Evolutionary conservation across 2,329 filamentous ascomycete genomes (phyloP), one percentile per base, ranked within the genome.

Genomic region (Trichoderma arundinaceum): DNA sequence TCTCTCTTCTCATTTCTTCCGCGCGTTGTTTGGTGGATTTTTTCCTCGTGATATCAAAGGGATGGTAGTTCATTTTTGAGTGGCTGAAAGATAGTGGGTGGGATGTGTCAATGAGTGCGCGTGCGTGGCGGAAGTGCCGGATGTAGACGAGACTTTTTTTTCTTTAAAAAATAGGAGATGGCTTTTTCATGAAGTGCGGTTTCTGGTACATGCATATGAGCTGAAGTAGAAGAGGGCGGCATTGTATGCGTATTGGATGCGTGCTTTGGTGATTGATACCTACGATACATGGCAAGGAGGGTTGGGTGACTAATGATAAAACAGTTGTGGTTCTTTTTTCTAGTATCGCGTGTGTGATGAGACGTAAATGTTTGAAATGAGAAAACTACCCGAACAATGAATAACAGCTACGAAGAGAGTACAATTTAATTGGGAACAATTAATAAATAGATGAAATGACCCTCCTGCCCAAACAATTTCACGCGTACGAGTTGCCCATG

Each of bases 401-500:
- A 48, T 39, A 41, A 19, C 43, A 44, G 32, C 41, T 43, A 15
- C 54, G 22, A 28, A 56, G 13, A 38, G 35, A 10, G 35, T 28
- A 54, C 33, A 39, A 10, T 4, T 19, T 12, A 64, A 38, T 39
- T 48, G 12, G 7, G 17, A 15, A 35, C 39, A 60, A 13, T 13
- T 33, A 52, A 41, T 22, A 57, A 33, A 33, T 33, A 38, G 35
- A 38, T 17, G 8, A 10, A 38, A 52, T 35, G 22, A 52, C 46
- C 17, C n/a, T 19, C 33, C 49, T 33, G 19, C 28, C 44, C 9
- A 44, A 46, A 66, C 60, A 54, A 1, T 43, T 65, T 79, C 69
- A 83, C 66, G 80, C 77, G 74, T 83, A 86, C 35, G 83, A 86
- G 68, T 90, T 90, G 53, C 88, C 88, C 77, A 89, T 80, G 71